Conservation (phyloP, 768 basidiomycete genomes). For the Pisolithus microcarpus region DNA sequence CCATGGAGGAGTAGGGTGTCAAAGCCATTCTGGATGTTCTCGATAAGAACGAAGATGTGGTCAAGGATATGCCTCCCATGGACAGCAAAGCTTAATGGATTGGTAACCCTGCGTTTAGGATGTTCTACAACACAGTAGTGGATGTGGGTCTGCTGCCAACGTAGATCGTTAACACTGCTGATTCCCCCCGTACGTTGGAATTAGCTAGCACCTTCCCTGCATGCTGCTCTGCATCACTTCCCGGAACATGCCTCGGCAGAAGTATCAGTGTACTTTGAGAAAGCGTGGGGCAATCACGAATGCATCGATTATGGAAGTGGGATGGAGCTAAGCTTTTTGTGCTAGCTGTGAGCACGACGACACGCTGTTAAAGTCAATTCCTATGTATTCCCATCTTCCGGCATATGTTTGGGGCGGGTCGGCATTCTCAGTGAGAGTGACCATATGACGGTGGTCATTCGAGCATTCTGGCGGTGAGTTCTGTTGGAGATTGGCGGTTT, state of each 20-base stretch:
- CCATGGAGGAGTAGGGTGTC: conserved; percentile 46
- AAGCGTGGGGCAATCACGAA: conserved; percentile 86
- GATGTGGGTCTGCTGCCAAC: conserved; percentile 39
- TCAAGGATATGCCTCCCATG: conserved; percentile 70
- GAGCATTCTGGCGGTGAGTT: conserved; percentile 80
- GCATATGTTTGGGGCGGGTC: conserved; percentile 73
- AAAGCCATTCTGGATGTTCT: conserved; percentile 56
- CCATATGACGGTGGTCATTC: conserved; percentile 67
- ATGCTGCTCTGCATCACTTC: conserved; percentile 50
- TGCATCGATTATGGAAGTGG: conserved; percentile 99
- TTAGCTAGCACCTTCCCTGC: conserved; percentile 51
- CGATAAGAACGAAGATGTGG: conserved; percentile 60
- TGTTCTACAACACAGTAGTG: conserved; percentile 78
- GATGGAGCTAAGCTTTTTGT: conserved; percentile 97
- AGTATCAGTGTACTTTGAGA: conserved; percentile 71
- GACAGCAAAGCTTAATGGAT: conserved; percentile 89
- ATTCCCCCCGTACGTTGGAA: background rate
- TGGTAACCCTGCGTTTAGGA: conserved; percentile 93
- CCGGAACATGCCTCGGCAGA: conserved; percentile 57
- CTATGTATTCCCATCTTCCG: conserved; percentile 24
- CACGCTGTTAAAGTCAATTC: background rate
- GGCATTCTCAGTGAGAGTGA: conserved; percentile 59
- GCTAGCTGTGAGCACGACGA: conserved; percentile 92
- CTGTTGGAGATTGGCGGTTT: too few species aligned
- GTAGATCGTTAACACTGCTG: conserved; percentile 3